Base-by-base conservation (phyloP, 257 asterid genomes). In the Jaltomata sinuosa region DNA sequence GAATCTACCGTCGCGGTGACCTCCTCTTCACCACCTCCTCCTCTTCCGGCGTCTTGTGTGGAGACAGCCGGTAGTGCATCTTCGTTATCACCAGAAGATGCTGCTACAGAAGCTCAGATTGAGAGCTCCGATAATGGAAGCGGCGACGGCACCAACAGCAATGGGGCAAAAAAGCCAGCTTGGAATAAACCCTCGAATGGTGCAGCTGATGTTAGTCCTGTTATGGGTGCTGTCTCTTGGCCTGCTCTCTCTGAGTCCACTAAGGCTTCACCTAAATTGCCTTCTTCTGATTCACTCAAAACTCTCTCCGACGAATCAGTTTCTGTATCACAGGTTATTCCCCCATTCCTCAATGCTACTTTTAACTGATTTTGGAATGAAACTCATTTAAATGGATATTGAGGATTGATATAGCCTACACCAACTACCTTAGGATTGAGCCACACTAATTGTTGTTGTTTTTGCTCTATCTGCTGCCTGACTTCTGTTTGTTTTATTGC, bases 221-320 rank as follows among this genome's bases (percentile, higher is more conserved):
- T 94, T n/a, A 93, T 94, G 95, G 94, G 92, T 36, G 97, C 94
- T 8, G 91, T 85, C 36, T 87, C 92, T 72, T 94, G 98, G 98
- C 98, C 98, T 76, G 93, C 95, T 83, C 93, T 94, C 5, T 89
- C 93, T 2, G 95, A 92, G 69, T 91, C 93, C n/a, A 91, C 97
- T 55, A 91, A 93, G 85, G 92, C 91, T 67, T 88, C 95, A 72
- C 91, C 96, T 1, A 93, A 92, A 85, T 83, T 92, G 22, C 85
- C 93, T 21, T 81, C 94, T 18, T 68, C 91, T 32, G 89, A 88
- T 85, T 78, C 90, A 32, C 87, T 83, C 47, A 92, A 91, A 85
- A 32, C 90, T 77, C 69, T 83, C 29, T 55, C 89, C 14, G 91
- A 88, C 34, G 92, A 88, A 79, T 81, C 90, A 16, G 42, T 83